phyloP scores from a whole-genome alignment of 2,329 filamentous ascomycete species.

The Colletotrichum caudatum region DNA sequence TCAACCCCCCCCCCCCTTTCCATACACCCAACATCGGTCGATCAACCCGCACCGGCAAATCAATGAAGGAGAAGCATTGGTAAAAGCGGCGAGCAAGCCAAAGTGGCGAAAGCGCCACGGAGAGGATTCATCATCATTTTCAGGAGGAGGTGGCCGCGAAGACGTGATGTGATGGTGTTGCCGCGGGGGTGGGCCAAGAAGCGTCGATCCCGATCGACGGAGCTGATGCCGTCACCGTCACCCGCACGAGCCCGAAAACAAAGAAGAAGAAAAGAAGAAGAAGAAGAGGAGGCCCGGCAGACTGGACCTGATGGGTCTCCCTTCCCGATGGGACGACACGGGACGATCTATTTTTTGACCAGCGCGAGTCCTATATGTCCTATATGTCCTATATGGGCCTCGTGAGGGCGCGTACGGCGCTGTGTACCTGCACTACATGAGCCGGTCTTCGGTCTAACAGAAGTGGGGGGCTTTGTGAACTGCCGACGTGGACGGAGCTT shows the following conservation, averaged over 20 bases:
- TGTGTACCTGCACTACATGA: neutral
- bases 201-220: conserved; percentile 36
- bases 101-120: conserved; percentile 8
- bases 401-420: neutral
- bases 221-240: conserved; percentile 30
- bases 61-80: neutral
- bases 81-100: neutral
- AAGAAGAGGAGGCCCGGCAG: conserved; percentile 14
- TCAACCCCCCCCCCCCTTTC: conserved; percentile 1
- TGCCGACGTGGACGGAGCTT: neutral
- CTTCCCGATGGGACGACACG: neutral
- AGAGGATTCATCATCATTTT: neutral
- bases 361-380: neutral
- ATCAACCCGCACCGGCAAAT: conserved; percentile 20
- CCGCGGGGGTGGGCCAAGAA: conserved; percentile 13
- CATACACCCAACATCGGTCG: conserved; percentile 6
- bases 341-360: neutral
- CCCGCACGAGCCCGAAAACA: neutral
- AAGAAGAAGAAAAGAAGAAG: neutral
- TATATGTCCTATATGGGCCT: neutral
- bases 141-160: conserved; percentile 6
- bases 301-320: conserved; percentile 16
- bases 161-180: conserved; percentile 4
- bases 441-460: neutral
- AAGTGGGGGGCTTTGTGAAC: neutral